Evolutionary conservation across 352 stramenopile genomes (phyloP).

Genomic region (Peronosclerospora sorghi): DNA sequence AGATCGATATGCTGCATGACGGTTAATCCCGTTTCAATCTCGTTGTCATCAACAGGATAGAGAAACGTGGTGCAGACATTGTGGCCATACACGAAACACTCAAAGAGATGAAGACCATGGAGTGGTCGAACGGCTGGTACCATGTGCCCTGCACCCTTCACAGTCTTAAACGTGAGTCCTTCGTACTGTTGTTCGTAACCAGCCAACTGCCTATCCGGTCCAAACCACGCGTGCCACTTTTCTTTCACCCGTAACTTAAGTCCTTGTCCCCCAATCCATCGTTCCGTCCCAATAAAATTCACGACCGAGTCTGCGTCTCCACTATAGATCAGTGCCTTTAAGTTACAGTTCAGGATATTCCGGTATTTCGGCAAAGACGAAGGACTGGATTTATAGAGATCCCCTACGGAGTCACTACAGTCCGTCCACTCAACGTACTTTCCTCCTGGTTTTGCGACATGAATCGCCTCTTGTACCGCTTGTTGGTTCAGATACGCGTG

Average conservation of each 20-base stretch:
- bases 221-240: constrained; percentile 66
- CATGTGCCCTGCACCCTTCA: constrained; percentile 88
- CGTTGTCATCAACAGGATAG: constrained; percentile 60
- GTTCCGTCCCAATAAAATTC: constrained; percentile 84
- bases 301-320: constrained; percentile 72
- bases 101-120: constrained; percentile 68
- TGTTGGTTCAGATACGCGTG: constrained; percentile 49
- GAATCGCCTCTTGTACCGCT: constrained; percentile 50
- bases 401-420: constrained; percentile 48
- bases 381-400: constrained; percentile 44
- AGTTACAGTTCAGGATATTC: constrained; percentile 38
- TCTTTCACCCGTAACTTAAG: constrained; percentile 53
- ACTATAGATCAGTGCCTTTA: constrained; percentile 64
- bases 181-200: constrained; percentile 84
- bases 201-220: constrained; percentile 69
- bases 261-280: constrained; percentile 61
- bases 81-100: constrained; percentile 72
- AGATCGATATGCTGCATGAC: constrained; percentile 3
- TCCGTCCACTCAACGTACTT: constrained; percentile 44
- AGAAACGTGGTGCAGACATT: constrained; percentile 37
- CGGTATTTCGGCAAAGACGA: constrained; percentile 56
- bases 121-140: constrained; percentile 66
- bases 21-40: constrained; percentile 33
- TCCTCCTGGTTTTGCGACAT: constrained; percentile 20
- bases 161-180: constrained; percentile 83